Evolutionary conservation across 2,329 filamentous ascomycete genomes (phyloP).

Genomic region (Phaeosphaeriaceae sp.): DNA sequence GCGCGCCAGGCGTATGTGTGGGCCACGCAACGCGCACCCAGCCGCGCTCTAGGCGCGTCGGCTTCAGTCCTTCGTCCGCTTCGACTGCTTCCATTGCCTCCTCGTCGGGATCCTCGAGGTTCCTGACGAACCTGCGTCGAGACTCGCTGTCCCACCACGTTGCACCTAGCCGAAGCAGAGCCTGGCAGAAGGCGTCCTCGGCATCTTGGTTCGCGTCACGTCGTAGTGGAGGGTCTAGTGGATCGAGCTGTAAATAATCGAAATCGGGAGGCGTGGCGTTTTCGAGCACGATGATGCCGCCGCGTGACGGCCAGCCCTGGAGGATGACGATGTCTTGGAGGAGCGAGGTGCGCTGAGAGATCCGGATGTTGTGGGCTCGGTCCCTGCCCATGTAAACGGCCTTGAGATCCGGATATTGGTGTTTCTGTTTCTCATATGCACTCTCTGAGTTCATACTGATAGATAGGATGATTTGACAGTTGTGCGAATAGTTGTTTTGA

Average conservation of each 20-base stretch:
- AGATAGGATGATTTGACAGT: too few species aligned
- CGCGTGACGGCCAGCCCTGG: constrained; percentile 19
- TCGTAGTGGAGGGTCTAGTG: constrained; percentile 10
- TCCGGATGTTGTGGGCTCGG: constrained; percentile 10
- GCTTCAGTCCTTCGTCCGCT: constrained; percentile 12
- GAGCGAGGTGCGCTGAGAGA: constrained; percentile 11
- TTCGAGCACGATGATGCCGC: constrained; percentile 22
- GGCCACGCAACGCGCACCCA: constrained; percentile 5
- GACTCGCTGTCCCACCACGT: constrained; percentile 20
- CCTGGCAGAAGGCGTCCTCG: constrained; percentile 19
- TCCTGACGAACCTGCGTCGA: constrained; percentile 7
- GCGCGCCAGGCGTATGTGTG: constrained; percentile 1
- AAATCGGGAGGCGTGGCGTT: constrained; percentile 15
- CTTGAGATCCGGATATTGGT: too few species aligned
- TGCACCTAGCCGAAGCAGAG: constrained; percentile 20
- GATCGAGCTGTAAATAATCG: constrained; percentile 20
- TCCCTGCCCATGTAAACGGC: constrained; percentile 6
- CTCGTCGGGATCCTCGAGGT: constrained; percentile 15
- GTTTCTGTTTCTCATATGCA: too few species aligned
- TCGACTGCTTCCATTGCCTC: constrained; percentile 13
- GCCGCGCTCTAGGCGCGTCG: constrained; percentile 7
- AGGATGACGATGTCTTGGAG: constrained; percentile 9
- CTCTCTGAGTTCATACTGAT: too few species aligned
- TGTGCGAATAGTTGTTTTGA: too few species aligned
- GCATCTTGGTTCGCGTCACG: constrained; percentile 7